A percentile compares a stretch with the other conserved stretches of the same genome.
phyloP scores from a whole-genome alignment of 1,139 yeast genomes.

The Yamadazyma membranifaciens region DNA sequence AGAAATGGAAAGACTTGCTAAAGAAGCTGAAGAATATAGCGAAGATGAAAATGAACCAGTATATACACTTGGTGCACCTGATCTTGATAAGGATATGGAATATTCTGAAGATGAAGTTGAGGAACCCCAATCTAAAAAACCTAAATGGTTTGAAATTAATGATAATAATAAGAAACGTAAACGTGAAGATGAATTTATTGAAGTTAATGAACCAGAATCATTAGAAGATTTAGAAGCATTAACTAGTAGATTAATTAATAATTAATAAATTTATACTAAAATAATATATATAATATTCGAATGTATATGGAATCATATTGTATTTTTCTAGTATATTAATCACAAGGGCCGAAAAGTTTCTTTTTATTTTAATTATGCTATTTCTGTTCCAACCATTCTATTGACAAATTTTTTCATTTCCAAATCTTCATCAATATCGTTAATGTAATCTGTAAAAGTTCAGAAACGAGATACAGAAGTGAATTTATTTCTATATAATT shows the following conservation, averaged over 20 bases:
- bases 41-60: conserved; percentile 27
- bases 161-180: conserved; percentile 21
- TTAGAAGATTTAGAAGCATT: conserved; percentile 92
- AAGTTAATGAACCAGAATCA: conserved; percentile 84
- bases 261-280: conserved; percentile 4
- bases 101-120: conserved; percentile 29
- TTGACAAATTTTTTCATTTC: too few species aligned
- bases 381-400: too few species aligned
- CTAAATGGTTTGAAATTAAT: conserved; percentile 56
- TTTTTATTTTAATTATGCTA: too few species aligned
- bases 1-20: conserved; percentile 62
- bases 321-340: background rate
- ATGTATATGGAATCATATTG: background rate
- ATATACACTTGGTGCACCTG: conserved; percentile 27
- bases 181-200: conserved; percentile 48
- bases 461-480: background rate
- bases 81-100: conserved; percentile 52
- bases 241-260: conserved; percentile 59
- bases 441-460: too few species aligned
- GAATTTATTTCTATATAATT: conserved; percentile 3
- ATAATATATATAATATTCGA: background rate
- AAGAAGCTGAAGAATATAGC: conserved; percentile 34
- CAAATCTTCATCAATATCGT: too few species aligned
- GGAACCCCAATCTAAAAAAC: conserved; percentile 50
- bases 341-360: background rate